Evolutionary conservation across 345 rosid species (phyloP), one percentile per base, ranked within the genome.

Genomic region (Punica granatum): DNA sequence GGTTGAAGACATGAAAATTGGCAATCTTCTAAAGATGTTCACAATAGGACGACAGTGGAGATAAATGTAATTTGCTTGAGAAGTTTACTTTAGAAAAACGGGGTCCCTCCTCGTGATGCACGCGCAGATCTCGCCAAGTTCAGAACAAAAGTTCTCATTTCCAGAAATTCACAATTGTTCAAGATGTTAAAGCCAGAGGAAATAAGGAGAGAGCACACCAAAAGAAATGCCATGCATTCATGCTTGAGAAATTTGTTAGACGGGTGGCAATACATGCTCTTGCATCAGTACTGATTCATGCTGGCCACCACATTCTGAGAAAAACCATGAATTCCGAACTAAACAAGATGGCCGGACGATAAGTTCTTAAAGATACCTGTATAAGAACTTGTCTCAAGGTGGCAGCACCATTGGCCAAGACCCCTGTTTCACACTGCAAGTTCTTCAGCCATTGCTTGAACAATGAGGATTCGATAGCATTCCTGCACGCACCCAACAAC

Each of bases 381-480:
- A 93, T 81, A 72, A 89, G 73, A 23, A 93, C 97, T 76, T 72
- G 84, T 68, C 81, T 82, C 65, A 93, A 71, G 23, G 78, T 71
- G 80, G 84, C 81, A 51, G 77, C 69, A 36, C 87, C 85, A 64
- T 65, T 74, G 66, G 94, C 79, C 73, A 93, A 84, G 67, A 93
- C 83, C 68, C 98, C 98, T 73, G 66, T 75, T 67, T 84, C 83
- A 62, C 82, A 79, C 78, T 89, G 90, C 88, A 93, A 69, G 69
- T 86, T 93, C 70, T 76, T 78, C 36, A 93, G 74, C 97, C 98
- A 93, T 59, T 83, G 92, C 79, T 70, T 83, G 77, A 93, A 90
- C 79, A 93, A 70, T 39, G 83, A 83, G 53, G 92, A 90, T 15
- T 84, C 96, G n/a, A 87, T 72, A 16, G 92, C 98, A 37, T 53